Conservation (phyloP, 495 filamentous ascomycete species). For the Stereocaulon alpinum region DNA sequence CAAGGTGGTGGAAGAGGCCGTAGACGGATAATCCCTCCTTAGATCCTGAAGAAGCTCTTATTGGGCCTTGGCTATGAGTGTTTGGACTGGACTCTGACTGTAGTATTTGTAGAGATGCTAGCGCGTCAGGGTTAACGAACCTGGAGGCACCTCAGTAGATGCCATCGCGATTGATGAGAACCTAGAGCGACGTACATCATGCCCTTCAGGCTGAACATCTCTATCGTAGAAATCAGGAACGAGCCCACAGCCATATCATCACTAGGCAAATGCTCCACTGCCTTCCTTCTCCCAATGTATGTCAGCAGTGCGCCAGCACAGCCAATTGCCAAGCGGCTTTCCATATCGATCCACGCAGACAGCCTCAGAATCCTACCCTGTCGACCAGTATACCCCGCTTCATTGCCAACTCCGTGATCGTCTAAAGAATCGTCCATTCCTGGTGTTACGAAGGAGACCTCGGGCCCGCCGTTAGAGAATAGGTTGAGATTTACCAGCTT, state of each 20-base stretch:
- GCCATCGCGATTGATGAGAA: constrained; percentile 2
- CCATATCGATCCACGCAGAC: constrained; percentile 64
- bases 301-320: constrained; percentile 79
- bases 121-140: constrained; percentile 72
- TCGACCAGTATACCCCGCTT: constrained; percentile 39
- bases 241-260: constrained; percentile 37
- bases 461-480: constrained; percentile 36
- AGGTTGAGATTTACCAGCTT: constrained; percentile 52
- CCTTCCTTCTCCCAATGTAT: constrained; percentile 63
- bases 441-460: constrained; percentile 49
- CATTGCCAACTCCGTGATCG: constrained; percentile 37
- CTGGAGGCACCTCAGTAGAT: constrained; percentile 27
- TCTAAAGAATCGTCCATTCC: constrained; percentile 39
- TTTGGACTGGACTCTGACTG: constrained; percentile 79
- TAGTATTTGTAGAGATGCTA: constrained; percentile 77
- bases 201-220: constrained; percentile 68
- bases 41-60: constrained; percentile 52
- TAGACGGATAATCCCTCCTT: constrained; percentile 89
- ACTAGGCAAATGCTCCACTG: constrained; percentile 46
- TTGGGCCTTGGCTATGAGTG: constrained; percentile 68
- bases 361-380: constrained; percentile 64
- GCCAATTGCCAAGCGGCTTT: constrained; percentile 63
- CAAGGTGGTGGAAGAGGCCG: constrained; percentile 68
- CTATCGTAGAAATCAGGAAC: constrained; percentile 53
- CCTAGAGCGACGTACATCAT: constrained; percentile 47